Conservation (phyloP, 1,284 basidiomycete genomes). For the Mixia osmundae region DNA sequence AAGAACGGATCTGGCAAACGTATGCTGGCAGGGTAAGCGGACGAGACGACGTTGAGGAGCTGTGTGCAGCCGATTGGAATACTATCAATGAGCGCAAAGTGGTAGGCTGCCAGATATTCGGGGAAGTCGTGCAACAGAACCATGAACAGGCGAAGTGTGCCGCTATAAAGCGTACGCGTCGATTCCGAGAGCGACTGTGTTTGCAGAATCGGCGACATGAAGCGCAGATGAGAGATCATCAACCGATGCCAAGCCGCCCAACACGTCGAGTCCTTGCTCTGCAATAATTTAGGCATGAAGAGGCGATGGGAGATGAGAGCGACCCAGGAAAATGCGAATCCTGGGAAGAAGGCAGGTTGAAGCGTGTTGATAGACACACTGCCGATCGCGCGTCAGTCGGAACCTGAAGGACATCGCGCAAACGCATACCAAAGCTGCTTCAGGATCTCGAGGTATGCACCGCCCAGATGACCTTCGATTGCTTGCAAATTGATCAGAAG, state of each 20-base stretch:
- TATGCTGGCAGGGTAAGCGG: conserved; percentile 56
- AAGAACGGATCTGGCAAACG: conserved; percentile 69
- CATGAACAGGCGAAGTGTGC: conserved; percentile 70
- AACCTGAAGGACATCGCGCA: background rate
- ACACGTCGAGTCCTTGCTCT: conserved; percentile 65
- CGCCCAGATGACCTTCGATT: conserved; percentile 51
- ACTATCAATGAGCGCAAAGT: conserved; percentile 79
- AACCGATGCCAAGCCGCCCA: conserved; percentile 93
- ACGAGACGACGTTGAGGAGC: conserved; percentile 84
- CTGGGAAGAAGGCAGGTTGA: conserved; percentile 90
- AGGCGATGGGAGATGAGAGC: conserved; percentile 81
- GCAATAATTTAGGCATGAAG: conserved; percentile 88
- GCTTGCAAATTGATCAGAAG: conserved; percentile 72
- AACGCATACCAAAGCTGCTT: conserved; percentile 57
- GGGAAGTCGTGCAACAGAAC: conserved; percentile 97
- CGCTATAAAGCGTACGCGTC: conserved; percentile 73
- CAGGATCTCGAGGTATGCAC: conserved; percentile 72
- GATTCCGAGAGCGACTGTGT: conserved; percentile 40
- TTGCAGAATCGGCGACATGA: conserved; percentile 74
- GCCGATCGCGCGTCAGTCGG: conserved; percentile 2
- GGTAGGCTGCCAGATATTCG: conserved; percentile 89
- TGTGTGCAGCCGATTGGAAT: conserved; percentile 87
- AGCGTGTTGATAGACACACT: conserved; percentile 90
- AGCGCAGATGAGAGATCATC: conserved; percentile 75
- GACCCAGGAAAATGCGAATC: conserved; percentile 97